phyloP scores from a whole-genome alignment of 2,329 filamentous ascomycete genomes.

The Microdochium bolleyi region DNA sequence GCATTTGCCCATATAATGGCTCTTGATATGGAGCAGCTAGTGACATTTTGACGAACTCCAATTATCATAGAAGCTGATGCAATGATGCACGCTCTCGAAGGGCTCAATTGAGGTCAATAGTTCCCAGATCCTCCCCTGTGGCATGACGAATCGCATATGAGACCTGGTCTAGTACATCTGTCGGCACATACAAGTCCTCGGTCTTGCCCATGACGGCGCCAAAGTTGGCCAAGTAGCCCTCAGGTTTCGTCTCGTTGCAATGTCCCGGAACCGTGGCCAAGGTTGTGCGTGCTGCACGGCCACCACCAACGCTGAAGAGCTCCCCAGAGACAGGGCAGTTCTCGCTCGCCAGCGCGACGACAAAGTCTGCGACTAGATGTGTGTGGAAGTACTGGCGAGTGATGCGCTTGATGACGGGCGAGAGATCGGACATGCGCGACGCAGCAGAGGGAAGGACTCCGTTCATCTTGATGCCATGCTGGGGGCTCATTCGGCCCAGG shows the following conservation, averaged over 20 bases:
- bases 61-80: no score
- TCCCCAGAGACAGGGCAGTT: conserved; percentile 11
- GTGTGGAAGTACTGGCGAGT: conserved; percentile 9
- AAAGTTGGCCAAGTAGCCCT: conserved; percentile 9
- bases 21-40: no score
- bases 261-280: conserved; percentile 11
- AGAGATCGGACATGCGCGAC: conserved; percentile 12
- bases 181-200: conserved; percentile 9
- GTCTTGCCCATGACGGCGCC: conserved; percentile 7
- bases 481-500: conserved; percentile 5
- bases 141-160: conserved; percentile 3
- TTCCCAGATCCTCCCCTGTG: no score
- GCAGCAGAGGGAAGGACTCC: conserved; percentile 8
- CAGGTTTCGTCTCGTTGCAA: conserved; percentile 3
- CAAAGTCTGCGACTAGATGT: conserved; percentile 4
- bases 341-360: conserved; percentile 7
- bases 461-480: conserved; percentile 10
- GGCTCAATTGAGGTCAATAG: no score
- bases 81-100: no score
- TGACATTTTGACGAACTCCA: no score
- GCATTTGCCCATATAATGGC: no score
- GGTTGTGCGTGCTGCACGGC: conserved; percentile 7
- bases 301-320: conserved; percentile 6
- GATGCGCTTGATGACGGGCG: conserved; percentile 7
- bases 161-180: conserved; percentile 9